A percentile compares a stretch with the other conserved stretches of the same genome.
phyloP scores from a whole-genome alignment of 495 filamentous ascomycete genomes.

The Rhizodiscina lignyota region DNA sequence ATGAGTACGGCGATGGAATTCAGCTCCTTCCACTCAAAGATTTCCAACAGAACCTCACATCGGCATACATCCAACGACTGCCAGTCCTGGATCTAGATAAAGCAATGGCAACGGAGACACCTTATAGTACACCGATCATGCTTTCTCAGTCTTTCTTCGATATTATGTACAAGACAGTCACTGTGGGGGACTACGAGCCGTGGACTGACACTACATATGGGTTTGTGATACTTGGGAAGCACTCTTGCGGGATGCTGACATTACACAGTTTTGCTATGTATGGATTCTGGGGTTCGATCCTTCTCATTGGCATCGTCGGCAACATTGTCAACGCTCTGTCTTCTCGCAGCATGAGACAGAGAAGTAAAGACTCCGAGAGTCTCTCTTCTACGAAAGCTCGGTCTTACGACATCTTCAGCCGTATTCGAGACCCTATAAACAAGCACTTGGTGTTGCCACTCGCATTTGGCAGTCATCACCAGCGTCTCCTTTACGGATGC shows the following conservation, averaged over 20 bases:
- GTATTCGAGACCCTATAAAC: background rate
- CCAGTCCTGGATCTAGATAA: background rate
- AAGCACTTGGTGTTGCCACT: background rate
- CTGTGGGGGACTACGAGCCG: background rate
- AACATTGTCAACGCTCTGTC: background rate
- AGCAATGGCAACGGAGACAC: background rate
- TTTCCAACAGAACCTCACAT: background rate
- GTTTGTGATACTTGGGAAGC: too few species aligned
- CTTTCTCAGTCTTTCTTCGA: background rate
- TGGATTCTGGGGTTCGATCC: background rate
- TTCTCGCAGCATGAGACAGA: background rate
- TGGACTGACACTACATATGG: too few species aligned
- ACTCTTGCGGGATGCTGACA: background rate
- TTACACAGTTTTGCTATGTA: background rate
- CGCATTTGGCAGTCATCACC: background rate
- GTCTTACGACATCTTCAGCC: background rate
- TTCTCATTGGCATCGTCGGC: background rate
- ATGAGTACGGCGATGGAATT: background rate
- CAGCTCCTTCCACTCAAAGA: background rate
- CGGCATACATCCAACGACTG: background rate
- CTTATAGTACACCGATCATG: background rate
- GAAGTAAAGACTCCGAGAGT: background rate
- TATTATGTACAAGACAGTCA: background rate
- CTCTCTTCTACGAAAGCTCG: background rate
- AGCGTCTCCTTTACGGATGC: conserved; percentile 11